Conservation (phyloP, 257 asterid species). For the Hygrophila difformis region DNA sequence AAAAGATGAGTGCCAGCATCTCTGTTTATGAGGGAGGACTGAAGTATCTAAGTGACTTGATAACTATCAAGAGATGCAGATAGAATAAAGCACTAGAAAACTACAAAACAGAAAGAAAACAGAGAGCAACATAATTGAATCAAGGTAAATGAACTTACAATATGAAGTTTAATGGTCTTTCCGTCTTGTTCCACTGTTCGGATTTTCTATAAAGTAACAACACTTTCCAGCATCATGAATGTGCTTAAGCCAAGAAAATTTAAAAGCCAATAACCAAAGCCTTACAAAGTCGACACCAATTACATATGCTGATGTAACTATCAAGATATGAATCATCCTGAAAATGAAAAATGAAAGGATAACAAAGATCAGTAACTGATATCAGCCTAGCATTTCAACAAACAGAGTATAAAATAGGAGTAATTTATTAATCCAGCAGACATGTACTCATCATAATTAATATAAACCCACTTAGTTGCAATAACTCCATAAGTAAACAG, state of each 20-base stretch:
- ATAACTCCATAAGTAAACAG: too few species aligned
- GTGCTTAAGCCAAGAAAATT: conserved; percentile 1
- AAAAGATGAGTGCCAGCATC: too few species aligned
- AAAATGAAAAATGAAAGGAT: not conserved
- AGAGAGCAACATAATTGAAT: conserved; percentile 12
- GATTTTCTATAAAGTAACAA: conserved; percentile 50
- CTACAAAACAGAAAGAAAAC: not conserved
- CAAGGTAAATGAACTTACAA: conserved; percentile 31
- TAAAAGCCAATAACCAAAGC: conserved; percentile 5
- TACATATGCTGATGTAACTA: conserved; percentile 85
- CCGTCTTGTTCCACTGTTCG: conserved; percentile 92
- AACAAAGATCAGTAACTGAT: not conserved
- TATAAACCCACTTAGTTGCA: too few species aligned
- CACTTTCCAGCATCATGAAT: conserved; percentile 1
- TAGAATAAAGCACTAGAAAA: not conserved
- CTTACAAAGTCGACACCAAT: conserved; percentile 94
- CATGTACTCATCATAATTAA: too few species aligned
- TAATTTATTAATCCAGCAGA: not conserved
- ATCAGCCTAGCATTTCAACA: conserved; percentile 1
- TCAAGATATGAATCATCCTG: conserved; percentile 89
- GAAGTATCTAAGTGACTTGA: too few species aligned
- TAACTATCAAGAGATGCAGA: not conserved
- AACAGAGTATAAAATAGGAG: not conserved
- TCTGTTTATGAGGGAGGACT: not conserved
- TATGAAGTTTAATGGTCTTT: conserved; percentile 81